Conservation (phyloP, 164 flowering plant genomes). For the Aristolochia fimbriata region DNA sequence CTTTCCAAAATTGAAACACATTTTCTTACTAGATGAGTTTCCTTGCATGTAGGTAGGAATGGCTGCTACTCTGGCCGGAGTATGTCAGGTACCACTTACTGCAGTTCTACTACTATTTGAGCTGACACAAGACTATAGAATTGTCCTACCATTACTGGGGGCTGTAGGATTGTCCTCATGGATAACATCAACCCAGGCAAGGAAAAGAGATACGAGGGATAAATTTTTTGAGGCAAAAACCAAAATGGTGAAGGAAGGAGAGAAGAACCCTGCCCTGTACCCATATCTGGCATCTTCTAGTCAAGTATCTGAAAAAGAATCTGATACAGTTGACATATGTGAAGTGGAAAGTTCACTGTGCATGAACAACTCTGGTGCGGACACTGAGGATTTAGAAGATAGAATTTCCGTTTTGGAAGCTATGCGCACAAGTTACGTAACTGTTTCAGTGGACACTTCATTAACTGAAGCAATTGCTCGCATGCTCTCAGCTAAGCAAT, state of each 20-base stretch:
- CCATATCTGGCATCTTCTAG: conserved; percentile 13
- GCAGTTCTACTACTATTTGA: conserved; percentile 88
- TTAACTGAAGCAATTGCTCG: conserved; percentile 56
- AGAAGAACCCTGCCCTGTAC: conserved; percentile 13
- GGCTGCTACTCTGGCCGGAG: conserved; percentile 99
- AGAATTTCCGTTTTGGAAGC: conserved; percentile 65
- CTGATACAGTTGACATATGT: conserved; percentile 37
- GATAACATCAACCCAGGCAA: conserved; percentile 63
- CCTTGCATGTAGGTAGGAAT: conserved; percentile 68
- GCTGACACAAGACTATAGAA: conserved; percentile 84
- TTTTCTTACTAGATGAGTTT: background rate
- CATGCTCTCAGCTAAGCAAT: conserved; percentile 75
- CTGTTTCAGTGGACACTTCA: conserved; percentile 41
- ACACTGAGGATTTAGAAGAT: conserved; percentile 26
- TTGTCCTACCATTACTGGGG: conserved; percentile 81
- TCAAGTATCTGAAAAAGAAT: conserved; percentile 8
- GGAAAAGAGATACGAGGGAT: conserved; percentile 21
- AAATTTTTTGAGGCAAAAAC: conserved; percentile 12
- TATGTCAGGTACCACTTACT: conserved; percentile 93
- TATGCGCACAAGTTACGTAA: conserved; percentile 65
- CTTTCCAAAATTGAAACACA: background rate
- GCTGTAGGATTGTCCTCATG: conserved; percentile 89
- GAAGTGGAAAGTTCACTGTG: conserved; percentile 75
- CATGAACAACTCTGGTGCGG: conserved; percentile 30
- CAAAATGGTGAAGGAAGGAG: conserved; percentile 6